Base-by-base conservation (phyloP, 352 stramenopile genomes). In the Globisporangium ultimum region DNA sequence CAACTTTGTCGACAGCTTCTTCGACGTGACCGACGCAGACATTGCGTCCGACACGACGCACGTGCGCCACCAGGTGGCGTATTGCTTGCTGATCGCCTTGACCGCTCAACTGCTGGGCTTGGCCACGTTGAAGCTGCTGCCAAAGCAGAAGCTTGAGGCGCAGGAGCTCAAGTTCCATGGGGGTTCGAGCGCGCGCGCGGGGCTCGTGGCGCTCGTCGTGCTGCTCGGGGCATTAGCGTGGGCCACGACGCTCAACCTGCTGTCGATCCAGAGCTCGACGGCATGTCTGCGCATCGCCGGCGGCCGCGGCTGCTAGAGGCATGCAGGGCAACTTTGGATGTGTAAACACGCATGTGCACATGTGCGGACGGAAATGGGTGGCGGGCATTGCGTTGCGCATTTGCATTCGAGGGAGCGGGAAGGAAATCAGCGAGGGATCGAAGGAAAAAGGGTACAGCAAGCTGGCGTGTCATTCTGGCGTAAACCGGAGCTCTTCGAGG, bases 261-360 rank as follows among this genome's bases (percentile, higher is more conserved):
- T 89, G 13, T 72, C 76, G 20, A 88, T 89, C 51, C 69, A 86
- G 41, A 79, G 60, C 60, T 81, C 75, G 43, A 89, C 81, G 17
- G 67, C 73, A 21, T 91, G 81, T 57, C 68, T 89, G 41, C 70
- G 72, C 28, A 86, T 91, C 47, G 79, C 73, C 10, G 81, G 81
- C 17, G 81, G 81, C 11, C 66, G 60, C 40, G 78, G 79, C 2
- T 89, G 77, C 60, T 74, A 48, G 71, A 21, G 17, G 18, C 28
- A 14, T 43, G 38, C 11, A 43, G 38, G 38, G 38, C 10, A 43
- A 43, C 38, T 43, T 43, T 43, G 38, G 38, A 43, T 43, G 38
- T 43, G 38, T 10, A 43, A 43, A 17, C 38, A 48, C 6, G 14
- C 24, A 32, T 32, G 24, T 32, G 24, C 24, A 5, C 24, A 5